Base-by-base conservation (phyloP, 2,329 filamentous ascomycete species). In the Lecanosticta acicola region DNA sequence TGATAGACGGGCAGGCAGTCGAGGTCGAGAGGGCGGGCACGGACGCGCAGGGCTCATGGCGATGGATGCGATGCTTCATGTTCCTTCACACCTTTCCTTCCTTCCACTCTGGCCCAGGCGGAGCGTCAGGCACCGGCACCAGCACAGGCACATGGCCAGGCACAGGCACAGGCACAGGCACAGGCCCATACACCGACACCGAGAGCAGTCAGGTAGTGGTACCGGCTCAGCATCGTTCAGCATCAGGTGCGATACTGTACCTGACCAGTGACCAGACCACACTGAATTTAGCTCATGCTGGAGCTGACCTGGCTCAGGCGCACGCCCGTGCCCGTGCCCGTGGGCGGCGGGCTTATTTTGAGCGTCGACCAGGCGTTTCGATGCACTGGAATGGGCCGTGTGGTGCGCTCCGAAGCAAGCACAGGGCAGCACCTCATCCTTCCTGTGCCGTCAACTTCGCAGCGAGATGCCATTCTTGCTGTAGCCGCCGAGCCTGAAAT, bases 301-400 rank as follows among this genome's bases (percentile, higher is more conserved):
- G 16, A 14, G 32, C 13, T 34, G 32, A 17, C 35, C 35, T 19
- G 35, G 14, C 35, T 16, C 17, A 16, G 14, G 35, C 11, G n/a
- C n/a, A 19, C 17, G 35, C 35, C 5, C 14, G 17, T 10, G 18
- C 13, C 33, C 8, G n/a, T n/a, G 33, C 33, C 11, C 11, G 33
- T 17, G 11, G 11, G 35, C 35, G 10, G 43, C 46, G 49, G 53
- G 53, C 52, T 57, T 59, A 59, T 58, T 59, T 58, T 57, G 45
- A 55, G 57, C 53, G 39, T 33, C 40, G 41, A 46, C 45, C 42
- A 41, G 43, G 46, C 48, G 48, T 50, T n/a, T 4, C n/a, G 14
- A 32, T 10, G 14, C 14, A 19, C 17, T 19, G 37, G 37, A 21
- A 14, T 13, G 26, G n/a, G n/a, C n/a, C n/a, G 37, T 24, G 49